phyloP scores from a whole-genome alignment of 2,329 filamentous ascomycete genomes.

The Talaromyces verruculosus region DNA sequence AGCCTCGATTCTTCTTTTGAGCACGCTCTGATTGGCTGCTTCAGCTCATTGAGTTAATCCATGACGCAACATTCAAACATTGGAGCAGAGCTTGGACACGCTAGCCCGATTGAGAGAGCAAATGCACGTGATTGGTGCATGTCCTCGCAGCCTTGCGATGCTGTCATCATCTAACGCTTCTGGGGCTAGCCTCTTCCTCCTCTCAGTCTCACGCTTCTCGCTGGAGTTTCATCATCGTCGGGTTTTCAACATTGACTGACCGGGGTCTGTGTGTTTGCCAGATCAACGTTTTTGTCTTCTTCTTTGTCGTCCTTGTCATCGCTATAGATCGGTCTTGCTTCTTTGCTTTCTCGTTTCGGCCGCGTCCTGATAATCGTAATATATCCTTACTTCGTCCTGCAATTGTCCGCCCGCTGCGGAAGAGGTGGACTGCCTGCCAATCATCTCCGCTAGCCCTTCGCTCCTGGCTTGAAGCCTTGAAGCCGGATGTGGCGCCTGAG shows the following conservation, averaged over 20 bases:
- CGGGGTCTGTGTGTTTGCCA: not conserved
- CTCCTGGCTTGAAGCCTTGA: conserved; percentile 4
- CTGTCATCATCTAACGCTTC: conserved; percentile 5
- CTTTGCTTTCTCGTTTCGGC: not conserved
- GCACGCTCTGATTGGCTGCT: not conserved
- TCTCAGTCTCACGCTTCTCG: not conserved
- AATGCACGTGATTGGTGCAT: not conserved
- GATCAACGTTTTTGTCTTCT: not conserved
- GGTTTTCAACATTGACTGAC: not conserved
- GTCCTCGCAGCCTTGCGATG: not conserved
- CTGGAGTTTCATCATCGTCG: conserved; percentile 7
- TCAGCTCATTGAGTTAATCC: not conserved
- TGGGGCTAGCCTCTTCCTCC: not conserved
- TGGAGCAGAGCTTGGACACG: not conserved
- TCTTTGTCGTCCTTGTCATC: not conserved
- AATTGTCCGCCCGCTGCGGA: conserved; percentile 6
- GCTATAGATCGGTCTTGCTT: conserved; percentile 6
- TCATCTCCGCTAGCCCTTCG: conserved; percentile 2
- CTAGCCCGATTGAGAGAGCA: not conserved
- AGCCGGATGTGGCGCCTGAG: conserved; percentile 17
- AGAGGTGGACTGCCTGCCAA: not conserved
- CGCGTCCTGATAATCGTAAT: not conserved
- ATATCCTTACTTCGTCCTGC: conserved; percentile 8
- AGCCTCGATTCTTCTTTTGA: not conserved
- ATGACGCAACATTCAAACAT: conserved; percentile 19